phyloP scores from a whole-genome alignment of 176 grass and related monocot species.

The Raddia guianensis region DNA sequence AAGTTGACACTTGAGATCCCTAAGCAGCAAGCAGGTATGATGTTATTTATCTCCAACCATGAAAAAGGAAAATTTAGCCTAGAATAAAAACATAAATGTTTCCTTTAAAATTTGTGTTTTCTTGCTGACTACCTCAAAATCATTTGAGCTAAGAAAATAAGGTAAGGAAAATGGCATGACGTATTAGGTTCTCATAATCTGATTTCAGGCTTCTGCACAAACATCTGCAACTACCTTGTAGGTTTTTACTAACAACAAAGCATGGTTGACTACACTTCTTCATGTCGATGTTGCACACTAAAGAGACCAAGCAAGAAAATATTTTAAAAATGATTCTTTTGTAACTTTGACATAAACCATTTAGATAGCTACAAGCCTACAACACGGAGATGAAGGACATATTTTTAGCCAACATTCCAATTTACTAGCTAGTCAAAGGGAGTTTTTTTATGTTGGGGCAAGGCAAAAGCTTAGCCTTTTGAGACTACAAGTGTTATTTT shows the following conservation, averaged over 20 bases:
- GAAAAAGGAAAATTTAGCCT: neutral
- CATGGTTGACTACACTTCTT: neutral
- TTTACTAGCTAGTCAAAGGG: too few relatives aligned
- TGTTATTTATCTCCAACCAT: neutral
- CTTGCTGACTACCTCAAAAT: neutral
- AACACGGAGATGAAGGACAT: neutral
- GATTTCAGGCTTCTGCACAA: neutral
- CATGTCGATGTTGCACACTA: constrained; percentile 8
- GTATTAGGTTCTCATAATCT: neutral
- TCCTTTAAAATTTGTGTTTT: neutral
- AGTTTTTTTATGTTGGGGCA: neutral
- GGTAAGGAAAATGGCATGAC: neutral
- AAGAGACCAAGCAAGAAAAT: neutral
- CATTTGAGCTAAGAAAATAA: neutral
- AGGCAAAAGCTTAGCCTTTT: constrained; percentile 12
- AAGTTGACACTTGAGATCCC: constrained; percentile 25
- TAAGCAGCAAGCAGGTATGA: neutral
- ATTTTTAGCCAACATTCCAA: neutral
- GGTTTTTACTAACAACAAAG: neutral
- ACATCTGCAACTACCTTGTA: neutral
- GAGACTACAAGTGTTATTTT: neutral
- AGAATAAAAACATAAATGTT: constrained; percentile 2
- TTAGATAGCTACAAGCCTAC: neutral
- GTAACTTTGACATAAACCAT: neutral
- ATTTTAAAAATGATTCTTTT: neutral